Base-by-base conservation (phyloP, 2,329 filamentous ascomycete genomes). In the Cadophora sp. region DNA sequence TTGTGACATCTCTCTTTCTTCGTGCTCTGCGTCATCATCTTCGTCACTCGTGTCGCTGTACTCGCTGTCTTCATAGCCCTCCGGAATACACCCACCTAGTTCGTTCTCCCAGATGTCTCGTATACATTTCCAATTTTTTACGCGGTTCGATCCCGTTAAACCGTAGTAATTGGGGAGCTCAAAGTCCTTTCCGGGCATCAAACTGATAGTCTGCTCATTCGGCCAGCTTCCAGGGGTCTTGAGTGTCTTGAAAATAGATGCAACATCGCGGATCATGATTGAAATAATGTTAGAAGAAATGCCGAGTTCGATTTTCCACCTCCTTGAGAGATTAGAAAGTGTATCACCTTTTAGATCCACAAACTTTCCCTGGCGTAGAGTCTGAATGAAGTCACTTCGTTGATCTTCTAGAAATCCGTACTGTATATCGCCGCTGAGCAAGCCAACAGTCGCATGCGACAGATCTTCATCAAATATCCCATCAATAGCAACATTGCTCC, bases 211-310 rank as follows among this genome's bases (percentile, higher is more conserved):
- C 3, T 41, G 18, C n/a, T 41, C 55, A 14, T 58, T 20, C 13
- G 22, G 3, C 53, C 53, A 56, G n/a, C 53, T 39, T n/a, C 53
- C 53, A 39, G 53, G 53, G 3, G 53, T 56, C 33, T 39, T 22
- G 3, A 27, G 30, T 6, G 2, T 16, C 16, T 56, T 56, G 30
- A 56, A 56, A 11, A 56, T 8, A 13, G 30, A 39, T 4, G 18
- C 22, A 13, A 22, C 53, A 1, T 39, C 53, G 4, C 3, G 1
- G 18, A 56, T 56, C n/a, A 56, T 39, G 9, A 1, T 3, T 3
- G 4, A 1, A 6, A 56, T 56, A 39, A 1, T 7, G 9, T 22
- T 4, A 8, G 3, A 39, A 1, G 1, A 9, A 4, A 36, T 9
- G 36, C 53, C 30, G n/a, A 56, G 30, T 11, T 56, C 18, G 16